Percentiles rank a stretch among this genome's conserved stretches.
phyloP scores from a whole-genome alignment of 495 filamentous ascomycete genomes.

The Thozetella sp. region DNA sequence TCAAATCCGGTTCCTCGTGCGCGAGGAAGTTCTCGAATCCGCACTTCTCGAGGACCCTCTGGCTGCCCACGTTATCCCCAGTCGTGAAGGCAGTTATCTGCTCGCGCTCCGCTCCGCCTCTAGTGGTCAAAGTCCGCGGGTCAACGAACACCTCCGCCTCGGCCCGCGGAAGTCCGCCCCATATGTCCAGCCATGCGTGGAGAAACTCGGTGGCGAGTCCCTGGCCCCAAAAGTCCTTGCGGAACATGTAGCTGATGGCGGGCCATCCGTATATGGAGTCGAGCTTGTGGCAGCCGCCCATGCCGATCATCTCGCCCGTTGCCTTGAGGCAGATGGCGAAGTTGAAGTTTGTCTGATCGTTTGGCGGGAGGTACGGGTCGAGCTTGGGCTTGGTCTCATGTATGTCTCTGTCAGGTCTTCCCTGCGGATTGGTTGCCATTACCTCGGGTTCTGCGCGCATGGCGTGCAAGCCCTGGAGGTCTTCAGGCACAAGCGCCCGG shows the following conservation, averaged over 20 bases:
- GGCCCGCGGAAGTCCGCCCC: conserved; percentile 30
- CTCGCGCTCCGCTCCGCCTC: conserved; percentile 22
- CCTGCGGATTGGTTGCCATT: conserved; percentile 6
- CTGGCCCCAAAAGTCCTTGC: conserved; percentile 34
- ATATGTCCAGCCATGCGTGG: conserved; percentile 24
- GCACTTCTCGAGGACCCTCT: conserved; percentile 30
- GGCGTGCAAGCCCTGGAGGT: conserved; percentile 1
- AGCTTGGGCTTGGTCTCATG: conserved; percentile 1
- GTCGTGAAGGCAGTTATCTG: conserved; percentile 27
- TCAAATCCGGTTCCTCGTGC: conserved; percentile 23
- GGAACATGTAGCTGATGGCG: conserved; percentile 36
- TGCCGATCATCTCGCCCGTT: conserved; percentile 26
- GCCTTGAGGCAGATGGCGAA: conserved; percentile 24
- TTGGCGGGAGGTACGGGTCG: conserved; percentile 28
- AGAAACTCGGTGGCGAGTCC: conserved; percentile 38
- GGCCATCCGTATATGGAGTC: conserved; percentile 22
- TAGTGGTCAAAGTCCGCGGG: conserved; percentile 13
- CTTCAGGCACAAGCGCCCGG: conserved; percentile 5
- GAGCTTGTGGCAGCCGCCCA: conserved; percentile 13
- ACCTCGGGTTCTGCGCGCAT: conserved; percentile 4
- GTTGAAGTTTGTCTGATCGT: conserved; percentile 29
- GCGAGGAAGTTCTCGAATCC: conserved; percentile 31
- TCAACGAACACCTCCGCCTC: conserved; percentile 30
- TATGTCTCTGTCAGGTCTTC: background rate
- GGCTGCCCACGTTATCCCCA: conserved; percentile 23